Conservation (phyloP, 441 rosid genomes). For the Pelargonium australe region DNA sequence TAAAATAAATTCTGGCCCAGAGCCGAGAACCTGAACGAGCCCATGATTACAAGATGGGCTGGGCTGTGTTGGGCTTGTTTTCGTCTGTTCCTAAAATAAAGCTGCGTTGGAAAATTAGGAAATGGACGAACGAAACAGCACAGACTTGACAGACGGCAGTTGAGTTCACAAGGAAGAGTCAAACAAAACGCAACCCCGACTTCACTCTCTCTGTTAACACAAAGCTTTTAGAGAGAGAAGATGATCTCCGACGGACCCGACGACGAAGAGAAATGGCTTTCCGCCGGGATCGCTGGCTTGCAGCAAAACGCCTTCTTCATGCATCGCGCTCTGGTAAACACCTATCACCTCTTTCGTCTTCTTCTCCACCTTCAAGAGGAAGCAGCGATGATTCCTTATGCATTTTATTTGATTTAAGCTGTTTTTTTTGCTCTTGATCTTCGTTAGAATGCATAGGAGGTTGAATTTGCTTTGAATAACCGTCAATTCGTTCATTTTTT, state of each 20-base stretch:
- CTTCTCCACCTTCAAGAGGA: not conserved
- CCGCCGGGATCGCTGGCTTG: conserved; percentile 84
- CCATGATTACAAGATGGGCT: too few species aligned
- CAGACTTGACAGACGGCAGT: too few species aligned
- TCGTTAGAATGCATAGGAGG: not conserved
- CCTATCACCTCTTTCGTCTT: not conserved
- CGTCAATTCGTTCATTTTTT: conserved; percentile 3
- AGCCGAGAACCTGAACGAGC: too few species aligned
- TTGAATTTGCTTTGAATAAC: not conserved
- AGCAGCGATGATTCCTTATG: not conserved
- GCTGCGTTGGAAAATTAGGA: too few species aligned
- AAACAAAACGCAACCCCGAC: conserved; percentile 27
- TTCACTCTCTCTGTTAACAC: not conserved
- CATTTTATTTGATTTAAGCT: conserved; percentile 1
- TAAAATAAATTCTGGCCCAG: too few species aligned
- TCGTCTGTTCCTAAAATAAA: too few species aligned
- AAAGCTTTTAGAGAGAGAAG: conserved; percentile 15
- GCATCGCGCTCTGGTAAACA: conserved; percentile 93
- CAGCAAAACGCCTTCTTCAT: conserved; percentile 96
- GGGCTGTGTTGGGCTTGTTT: too few species aligned
- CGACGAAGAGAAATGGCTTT: conserved; percentile 96
- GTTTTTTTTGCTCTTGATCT: not conserved
- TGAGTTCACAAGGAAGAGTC: too few species aligned
- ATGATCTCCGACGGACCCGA: conserved; percentile 83
- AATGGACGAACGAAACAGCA: too few species aligned